A percentile compares a stretch with the other conserved stretches of the same genome.
These are phyloP conservation scores for Nothophoma quercina DNA, from an alignment of 2,329 filamentous ascomycete species.

Conservation along the genomic window DNA sequence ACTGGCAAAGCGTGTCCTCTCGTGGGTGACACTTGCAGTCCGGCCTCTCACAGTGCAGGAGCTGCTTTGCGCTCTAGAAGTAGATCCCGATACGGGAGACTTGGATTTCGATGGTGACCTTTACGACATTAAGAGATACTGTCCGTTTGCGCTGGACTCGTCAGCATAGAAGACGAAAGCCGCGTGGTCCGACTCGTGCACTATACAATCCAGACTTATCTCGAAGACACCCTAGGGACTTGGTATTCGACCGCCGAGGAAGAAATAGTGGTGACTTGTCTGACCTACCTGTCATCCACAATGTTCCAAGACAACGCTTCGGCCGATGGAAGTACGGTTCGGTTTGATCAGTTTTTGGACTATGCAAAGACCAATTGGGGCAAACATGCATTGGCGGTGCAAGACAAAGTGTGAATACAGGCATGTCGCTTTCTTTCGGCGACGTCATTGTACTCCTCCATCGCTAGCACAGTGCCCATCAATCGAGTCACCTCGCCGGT, in stretches of 20 bases:
- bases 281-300: conserved; percentile 46
- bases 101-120: conserved; percentile 9
- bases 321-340: too few species aligned
- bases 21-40: conserved; percentile 26
- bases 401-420: too few species aligned
- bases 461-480: too few species aligned
- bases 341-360: conserved; percentile 33
- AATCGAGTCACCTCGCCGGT: too few species aligned
- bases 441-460: too few species aligned
- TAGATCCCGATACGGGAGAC: conserved; percentile 10
- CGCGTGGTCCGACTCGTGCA: conserved; percentile 37
- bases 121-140: conserved; percentile 24
- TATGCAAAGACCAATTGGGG: conserved; percentile 41
- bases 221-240: conserved; percentile 32
- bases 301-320: too few species aligned
- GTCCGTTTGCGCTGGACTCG: conserved; percentile 39
- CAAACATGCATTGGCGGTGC: conserved; percentile 26
- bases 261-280: conserved; percentile 32
- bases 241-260: conserved; percentile 31
- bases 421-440: too few species aligned
- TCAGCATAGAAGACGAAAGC: conserved; percentile 40
- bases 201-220: conserved; percentile 40
- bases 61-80: conserved; percentile 22
- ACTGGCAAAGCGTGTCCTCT: conserved; percentile 46
- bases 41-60: conserved; percentile 22